Evolutionary conservation across 345 rosid species (phyloP).

Genomic region (Linum tenue): DNA sequence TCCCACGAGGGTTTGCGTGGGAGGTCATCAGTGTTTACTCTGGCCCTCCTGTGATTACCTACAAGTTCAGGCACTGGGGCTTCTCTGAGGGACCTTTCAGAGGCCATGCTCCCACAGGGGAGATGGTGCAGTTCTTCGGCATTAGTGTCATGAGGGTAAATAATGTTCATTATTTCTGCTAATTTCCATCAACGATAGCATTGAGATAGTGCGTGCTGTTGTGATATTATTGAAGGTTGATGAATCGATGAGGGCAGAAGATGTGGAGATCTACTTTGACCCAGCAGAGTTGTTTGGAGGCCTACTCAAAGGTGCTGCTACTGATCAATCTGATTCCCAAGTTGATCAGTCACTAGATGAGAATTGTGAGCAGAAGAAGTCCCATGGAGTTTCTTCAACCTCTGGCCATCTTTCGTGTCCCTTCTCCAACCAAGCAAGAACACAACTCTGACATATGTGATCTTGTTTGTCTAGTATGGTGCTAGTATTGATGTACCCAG

Average conservation of each 20-base stretch:
- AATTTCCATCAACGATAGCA: neutral
- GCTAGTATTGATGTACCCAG: no score
- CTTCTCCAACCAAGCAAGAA: no score
- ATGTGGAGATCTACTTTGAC: slow-evolving; percentile 57
- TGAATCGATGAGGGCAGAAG: slow-evolving; percentile 54
- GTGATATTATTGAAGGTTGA: slow-evolving; percentile 39
- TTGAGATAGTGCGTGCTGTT: slow-evolving; percentile 19
- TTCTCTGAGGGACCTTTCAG: slow-evolving; percentile 67
- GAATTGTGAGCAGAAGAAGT: no score
- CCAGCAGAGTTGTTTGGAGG: slow-evolving; percentile 64
- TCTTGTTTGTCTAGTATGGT: no score
- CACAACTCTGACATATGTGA: no score
- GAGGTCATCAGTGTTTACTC: slow-evolving; percentile 58
- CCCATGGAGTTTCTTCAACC: neutral
- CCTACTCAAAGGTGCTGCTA: slow-evolving; percentile 29
- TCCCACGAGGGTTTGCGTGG: slow-evolving; percentile 86
- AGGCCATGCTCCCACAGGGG: slow-evolving; percentile 65
- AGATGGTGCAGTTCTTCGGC: slow-evolving; percentile 52
- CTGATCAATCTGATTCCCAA: neutral
- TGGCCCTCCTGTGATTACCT: slow-evolving; percentile 65
- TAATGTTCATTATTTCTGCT: neutral
- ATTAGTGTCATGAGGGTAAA: slow-evolving; percentile 56
- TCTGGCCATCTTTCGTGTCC: neutral
- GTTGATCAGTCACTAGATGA: neutral
- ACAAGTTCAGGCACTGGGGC: slow-evolving; percentile 88